A percentile compares a stretch with the other conserved stretches of the same genome.
phyloP scores from a whole-genome alignment of 441 rosid genomes.

The Adansonia rubrostipa region DNA sequence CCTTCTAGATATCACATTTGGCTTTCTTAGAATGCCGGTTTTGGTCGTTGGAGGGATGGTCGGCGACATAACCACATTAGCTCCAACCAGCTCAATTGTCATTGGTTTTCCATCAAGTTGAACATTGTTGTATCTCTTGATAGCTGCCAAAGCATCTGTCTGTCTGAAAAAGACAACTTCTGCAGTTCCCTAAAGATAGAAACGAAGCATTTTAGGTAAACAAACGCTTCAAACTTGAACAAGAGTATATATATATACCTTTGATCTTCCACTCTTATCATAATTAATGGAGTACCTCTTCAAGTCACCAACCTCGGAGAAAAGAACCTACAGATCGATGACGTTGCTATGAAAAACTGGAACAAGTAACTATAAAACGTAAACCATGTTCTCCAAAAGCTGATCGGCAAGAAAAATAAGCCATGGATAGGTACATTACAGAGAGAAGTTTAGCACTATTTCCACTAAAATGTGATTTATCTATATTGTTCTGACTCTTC shows the following conservation, averaged over 20 bases:
- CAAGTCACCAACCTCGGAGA: slow-evolving; percentile 47
- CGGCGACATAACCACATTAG: slow-evolving; percentile 26
- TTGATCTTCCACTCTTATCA: slow-evolving; percentile 47
- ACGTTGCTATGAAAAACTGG: not conserved
- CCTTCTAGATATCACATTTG: slow-evolving; percentile 21
- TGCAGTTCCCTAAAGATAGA: slow-evolving; percentile 43
- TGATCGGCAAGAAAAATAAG: not conserved
- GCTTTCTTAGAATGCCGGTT: slow-evolving; percentile 23
- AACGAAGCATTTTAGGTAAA: not conserved
- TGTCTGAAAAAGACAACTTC: slow-evolving; percentile 40
- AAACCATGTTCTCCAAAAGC: not conserved
- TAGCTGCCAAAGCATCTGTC: slow-evolving; percentile 45
- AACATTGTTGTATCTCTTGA: slow-evolving; percentile 46
- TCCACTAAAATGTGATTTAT: not conserved
- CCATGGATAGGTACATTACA: not conserved
- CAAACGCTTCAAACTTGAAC: slow-evolving; percentile 6
- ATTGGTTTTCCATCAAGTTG: slow-evolving; percentile 50
- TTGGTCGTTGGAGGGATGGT: slow-evolving; percentile 20
- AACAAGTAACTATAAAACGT: not conserved
- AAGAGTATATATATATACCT: slow-evolving; percentile 33
- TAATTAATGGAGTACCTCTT: slow-evolving; percentile 38
- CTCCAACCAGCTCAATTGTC: slow-evolving; percentile 49
- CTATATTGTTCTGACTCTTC: too few relatives aligned
- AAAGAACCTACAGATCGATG: slow-evolving; percentile 39
- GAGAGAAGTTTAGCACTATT: not conserved